phyloP scores from a whole-genome alignment of 768 basidiomycete genomes.

The Panaeolus cyanescens region DNA sequence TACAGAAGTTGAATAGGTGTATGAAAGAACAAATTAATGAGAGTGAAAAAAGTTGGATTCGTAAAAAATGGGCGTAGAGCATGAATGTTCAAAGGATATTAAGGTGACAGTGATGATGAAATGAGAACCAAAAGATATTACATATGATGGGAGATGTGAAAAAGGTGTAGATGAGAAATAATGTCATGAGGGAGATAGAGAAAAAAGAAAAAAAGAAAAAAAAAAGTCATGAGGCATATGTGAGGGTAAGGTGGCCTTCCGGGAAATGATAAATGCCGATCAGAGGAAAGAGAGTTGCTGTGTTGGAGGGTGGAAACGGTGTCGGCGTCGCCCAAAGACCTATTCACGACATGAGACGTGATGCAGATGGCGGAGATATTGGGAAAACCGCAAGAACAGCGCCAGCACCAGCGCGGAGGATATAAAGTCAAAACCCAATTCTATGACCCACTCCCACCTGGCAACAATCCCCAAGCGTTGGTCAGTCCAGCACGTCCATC shows the following conservation, averaged over 20 bases:
- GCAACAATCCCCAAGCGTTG: conserved; percentile 12
- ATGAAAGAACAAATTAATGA: not conserved
- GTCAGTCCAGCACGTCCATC: conserved; percentile 20
- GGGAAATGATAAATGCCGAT: not conserved
- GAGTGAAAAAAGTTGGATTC: not conserved
- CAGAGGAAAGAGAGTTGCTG: not conserved
- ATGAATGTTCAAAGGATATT: not conserved
- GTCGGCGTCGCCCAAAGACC: not conserved
- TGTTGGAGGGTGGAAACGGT: not conserved
- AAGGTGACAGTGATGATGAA: not conserved
- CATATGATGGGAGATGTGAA: not conserved
- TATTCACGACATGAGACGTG: not conserved
- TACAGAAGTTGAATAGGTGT: not conserved
- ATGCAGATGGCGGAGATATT: not conserved
- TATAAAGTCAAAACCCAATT: not conserved
- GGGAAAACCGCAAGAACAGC: not conserved
- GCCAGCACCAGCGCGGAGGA: not conserved
- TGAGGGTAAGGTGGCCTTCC: not conserved
- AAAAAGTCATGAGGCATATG: not conserved
- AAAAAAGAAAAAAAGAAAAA: not conserved
- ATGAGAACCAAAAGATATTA: not conserved
- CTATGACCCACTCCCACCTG: conserved; percentile 7
- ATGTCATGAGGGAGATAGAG: not conserved
- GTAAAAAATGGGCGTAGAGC: not conserved
- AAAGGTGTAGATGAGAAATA: not conserved